phyloP scores from a whole-genome alignment of 352 stramenopile genomes.

The Aphanomyces astaci region DNA sequence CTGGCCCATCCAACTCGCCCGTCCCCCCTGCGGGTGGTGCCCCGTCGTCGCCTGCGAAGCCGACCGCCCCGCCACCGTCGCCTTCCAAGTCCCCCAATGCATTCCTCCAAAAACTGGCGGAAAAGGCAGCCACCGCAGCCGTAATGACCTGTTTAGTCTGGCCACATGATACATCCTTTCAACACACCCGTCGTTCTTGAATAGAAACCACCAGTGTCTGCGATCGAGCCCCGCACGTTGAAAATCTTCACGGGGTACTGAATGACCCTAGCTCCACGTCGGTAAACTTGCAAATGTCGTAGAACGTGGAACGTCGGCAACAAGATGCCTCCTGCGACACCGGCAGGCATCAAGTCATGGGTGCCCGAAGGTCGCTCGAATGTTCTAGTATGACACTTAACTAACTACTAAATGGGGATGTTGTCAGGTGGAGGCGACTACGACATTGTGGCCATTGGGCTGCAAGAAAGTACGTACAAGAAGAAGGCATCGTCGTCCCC shows the following conservation, averaged over 20 bases:
- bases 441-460: conserved; percentile 72
- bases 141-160: background rate
- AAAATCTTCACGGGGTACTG: conserved; percentile 15
- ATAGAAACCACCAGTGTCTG: background rate
- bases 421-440: conserved; percentile 56
- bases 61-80: background rate
- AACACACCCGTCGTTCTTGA: background rate
- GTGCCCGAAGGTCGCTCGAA: conserved; percentile 49
- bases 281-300: background rate
- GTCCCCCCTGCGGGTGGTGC: background rate
- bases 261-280: background rate
- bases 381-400: too few relatives aligned
- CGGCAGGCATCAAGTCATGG: conserved; percentile 48
- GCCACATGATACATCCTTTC: too few relatives aligned
- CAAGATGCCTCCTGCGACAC: conserved; percentile 57
- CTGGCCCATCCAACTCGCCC: too few relatives aligned
- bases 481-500: background rate
- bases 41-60: background rate
- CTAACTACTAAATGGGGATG: too few relatives aligned
- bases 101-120: conserved; percentile 15
- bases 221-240: background rate
- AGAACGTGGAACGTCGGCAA: conserved; percentile 80
- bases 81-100: conserved; percentile 2
- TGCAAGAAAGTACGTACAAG: conserved; percentile 75
- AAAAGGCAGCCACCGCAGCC: background rate